A percentile compares a stretch with the other conserved stretches of the same genome.
phyloP scores from a whole-genome alignment of 2,329 filamentous ascomycete genomes.

The Ophiostoma triangulosporum region DNA sequence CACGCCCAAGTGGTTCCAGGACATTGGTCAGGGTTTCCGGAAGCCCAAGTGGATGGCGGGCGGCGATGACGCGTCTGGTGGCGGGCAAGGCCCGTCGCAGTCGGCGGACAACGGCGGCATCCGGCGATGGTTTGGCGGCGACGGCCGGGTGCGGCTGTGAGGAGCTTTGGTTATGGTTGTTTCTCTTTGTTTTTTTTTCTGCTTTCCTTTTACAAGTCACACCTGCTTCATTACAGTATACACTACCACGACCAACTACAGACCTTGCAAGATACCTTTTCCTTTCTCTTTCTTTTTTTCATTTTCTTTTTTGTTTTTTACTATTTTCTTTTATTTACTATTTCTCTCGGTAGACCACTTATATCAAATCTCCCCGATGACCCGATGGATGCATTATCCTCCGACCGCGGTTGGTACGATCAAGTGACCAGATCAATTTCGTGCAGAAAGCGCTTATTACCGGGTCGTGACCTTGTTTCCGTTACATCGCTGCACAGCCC shows the following conservation, averaged over 20 bases:
- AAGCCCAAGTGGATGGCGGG: conserved; percentile 71
- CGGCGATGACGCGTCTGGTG: conserved; percentile 29
- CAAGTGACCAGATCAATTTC: background rate
- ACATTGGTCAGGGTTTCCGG: conserved; percentile 54
- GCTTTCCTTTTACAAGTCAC: background rate
- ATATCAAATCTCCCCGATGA: too few species aligned
- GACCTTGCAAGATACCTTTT: conserved; percentile 1
- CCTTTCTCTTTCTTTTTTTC: background rate
- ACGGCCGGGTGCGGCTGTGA: conserved; percentile 22
- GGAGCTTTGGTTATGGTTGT: background rate
- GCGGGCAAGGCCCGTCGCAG: conserved; percentile 3
- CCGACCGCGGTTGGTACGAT: too few species aligned
- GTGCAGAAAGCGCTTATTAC: too few species aligned
- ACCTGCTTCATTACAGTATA: background rate
- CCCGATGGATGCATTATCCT: too few species aligned
- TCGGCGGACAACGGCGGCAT: conserved; percentile 22
- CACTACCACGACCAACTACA: background rate
- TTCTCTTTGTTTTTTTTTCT: background rate
- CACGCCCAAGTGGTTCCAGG: conserved; percentile 69
- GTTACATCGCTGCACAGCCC: background rate
- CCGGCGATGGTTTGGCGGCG: conserved; percentile 44
- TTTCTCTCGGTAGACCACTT: too few species aligned
- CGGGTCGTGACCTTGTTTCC: background rate
- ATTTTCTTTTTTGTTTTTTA: background rate
- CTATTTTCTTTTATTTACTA: background rate